phyloP scores from a whole-genome alignment of 2,329 filamentous ascomycete genomes.

The Myriangium duriaei region DNA sequence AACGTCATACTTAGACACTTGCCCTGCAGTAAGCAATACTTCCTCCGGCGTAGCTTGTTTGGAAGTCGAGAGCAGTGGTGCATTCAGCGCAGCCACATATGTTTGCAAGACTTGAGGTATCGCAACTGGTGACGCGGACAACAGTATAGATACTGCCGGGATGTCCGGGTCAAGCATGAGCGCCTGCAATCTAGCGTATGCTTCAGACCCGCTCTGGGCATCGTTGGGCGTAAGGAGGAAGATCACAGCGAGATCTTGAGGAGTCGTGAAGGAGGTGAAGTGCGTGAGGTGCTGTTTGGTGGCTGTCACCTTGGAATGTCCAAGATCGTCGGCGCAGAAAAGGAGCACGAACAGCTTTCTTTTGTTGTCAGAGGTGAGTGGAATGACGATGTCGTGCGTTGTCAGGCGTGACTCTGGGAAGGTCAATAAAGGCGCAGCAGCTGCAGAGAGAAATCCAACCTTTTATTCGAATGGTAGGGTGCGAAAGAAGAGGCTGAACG shows the following conservation, averaged over 20 bases:
- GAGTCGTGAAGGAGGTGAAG: slow-evolving; percentile 19
- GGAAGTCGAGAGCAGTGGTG: no score
- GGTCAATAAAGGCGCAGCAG: no score
- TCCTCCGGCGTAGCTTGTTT: no score
- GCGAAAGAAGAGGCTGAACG: slow-evolving; percentile 23
- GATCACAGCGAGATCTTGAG: slow-evolving; percentile 18
- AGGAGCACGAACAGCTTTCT: slow-evolving; percentile 20
- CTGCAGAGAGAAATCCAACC: slow-evolving; percentile 20
- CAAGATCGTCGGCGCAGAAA: slow-evolving; percentile 17
- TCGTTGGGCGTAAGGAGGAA: slow-evolving; percentile 19
- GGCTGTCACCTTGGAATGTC: slow-evolving; percentile 10
- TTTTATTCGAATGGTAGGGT: slow-evolving; percentile 16
- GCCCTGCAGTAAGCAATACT: no score
- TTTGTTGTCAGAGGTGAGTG: slow-evolving; percentile 12
- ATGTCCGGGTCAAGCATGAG: no score
- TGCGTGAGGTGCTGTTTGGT: slow-evolving; percentile 20
- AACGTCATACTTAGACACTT: no score
- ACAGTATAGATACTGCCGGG: no score
- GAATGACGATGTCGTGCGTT: slow-evolving; percentile 26
- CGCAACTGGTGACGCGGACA: no score
- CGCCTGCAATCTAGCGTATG: no score
- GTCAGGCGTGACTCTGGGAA: slow-evolving; percentile 15
- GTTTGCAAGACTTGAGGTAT: no score
- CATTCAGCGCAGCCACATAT: no score
- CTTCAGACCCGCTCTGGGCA: no score